A percentile compares a stretch with the other conserved stretches of the same genome.
Evolutionary conservation across 441 rosid species (phyloP).

Genomic region (Theobroma grandiflorum): DNA sequence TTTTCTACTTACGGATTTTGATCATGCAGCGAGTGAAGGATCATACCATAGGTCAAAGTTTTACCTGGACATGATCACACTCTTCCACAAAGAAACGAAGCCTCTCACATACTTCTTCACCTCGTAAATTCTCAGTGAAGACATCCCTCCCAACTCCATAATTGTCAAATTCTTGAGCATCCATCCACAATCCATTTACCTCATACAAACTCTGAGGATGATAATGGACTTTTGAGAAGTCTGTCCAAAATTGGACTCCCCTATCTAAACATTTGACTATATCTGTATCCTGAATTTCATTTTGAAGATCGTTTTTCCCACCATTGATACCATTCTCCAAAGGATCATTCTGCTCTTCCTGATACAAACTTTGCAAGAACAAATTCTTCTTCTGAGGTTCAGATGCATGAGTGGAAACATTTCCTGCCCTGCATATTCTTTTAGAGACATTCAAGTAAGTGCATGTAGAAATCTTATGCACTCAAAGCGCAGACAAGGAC

Average conservation of each 20-base stretch:
- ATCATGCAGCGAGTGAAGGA: not conserved
- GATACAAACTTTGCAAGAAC: constrained; percentile 79
- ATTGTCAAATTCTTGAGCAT: constrained; percentile 65
- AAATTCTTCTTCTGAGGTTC: constrained; percentile 69
- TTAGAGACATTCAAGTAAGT: constrained; percentile 20
- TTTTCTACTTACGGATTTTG: not conserved
- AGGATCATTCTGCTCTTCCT: constrained; percentile 51
- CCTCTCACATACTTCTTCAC: constrained; percentile 82
- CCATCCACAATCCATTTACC: constrained; percentile 71
- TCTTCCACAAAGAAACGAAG: constrained; percentile 89
- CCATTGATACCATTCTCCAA: constrained; percentile 28
- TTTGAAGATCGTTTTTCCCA: constrained; percentile 38
- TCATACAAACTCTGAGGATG: constrained; percentile 85
- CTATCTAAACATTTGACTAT: constrained; percentile 72
- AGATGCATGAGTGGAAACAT: constrained; percentile 60
- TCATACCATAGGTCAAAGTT: constrained; percentile 1
- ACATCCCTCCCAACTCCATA: constrained; percentile 85
- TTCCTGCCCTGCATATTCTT: constrained; percentile 65
- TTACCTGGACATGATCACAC: constrained; percentile 92
- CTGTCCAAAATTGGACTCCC: constrained; percentile 85
- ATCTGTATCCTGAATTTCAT: constrained; percentile 67
- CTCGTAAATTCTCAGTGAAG: constrained; percentile 58
- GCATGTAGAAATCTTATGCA: constrained; percentile 11
- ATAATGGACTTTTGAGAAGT: constrained; percentile 85
- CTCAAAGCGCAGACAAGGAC: not conserved